A percentile compares a stretch with the other conserved stretches of the same genome.
Conservation (phyloP, 2,329 filamentous ascomycete genomes). For the Acarospora socialis region DNA sequence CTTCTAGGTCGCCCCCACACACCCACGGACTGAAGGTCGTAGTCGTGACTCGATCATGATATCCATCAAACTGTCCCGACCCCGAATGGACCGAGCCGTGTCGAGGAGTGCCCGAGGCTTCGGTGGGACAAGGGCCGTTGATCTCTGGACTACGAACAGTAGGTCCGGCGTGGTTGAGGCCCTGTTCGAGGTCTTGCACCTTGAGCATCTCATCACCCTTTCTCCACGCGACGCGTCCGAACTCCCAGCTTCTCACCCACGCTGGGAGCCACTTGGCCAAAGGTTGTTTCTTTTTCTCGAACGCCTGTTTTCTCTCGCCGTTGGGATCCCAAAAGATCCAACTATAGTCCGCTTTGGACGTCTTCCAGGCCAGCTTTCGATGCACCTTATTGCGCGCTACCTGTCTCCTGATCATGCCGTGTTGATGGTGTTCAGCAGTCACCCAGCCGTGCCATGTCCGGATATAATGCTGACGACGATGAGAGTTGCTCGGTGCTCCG, state of each 20-base stretch:
- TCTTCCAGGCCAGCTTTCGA: slow-evolving; percentile 1
- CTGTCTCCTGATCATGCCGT: neutral
- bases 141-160: no score
- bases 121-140: no score
- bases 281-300: neutral
- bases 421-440: neutral
- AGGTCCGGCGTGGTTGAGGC: no score
- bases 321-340: slow-evolving; percentile 6
- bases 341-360: slow-evolving; percentile 2
- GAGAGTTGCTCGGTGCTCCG: neutral
- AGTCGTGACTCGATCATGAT: no score
- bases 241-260: slow-evolving; percentile 3
- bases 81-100: no score
- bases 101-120: no score
- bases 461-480: slow-evolving; percentile 1
- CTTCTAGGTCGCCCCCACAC: no score
- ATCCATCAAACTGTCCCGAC: no score
- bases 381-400: neutral
- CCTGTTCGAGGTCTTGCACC: no score
- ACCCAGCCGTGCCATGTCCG: slow-evolving; percentile 6
- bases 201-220: no score
- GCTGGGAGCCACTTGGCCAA: neutral
- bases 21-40: no score
- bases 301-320: slow-evolving; percentile 1
- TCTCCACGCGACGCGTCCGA: no score